Base-by-base conservation (phyloP, 139 green algal genomes). In the Tetradesmus obliquus region DNA sequence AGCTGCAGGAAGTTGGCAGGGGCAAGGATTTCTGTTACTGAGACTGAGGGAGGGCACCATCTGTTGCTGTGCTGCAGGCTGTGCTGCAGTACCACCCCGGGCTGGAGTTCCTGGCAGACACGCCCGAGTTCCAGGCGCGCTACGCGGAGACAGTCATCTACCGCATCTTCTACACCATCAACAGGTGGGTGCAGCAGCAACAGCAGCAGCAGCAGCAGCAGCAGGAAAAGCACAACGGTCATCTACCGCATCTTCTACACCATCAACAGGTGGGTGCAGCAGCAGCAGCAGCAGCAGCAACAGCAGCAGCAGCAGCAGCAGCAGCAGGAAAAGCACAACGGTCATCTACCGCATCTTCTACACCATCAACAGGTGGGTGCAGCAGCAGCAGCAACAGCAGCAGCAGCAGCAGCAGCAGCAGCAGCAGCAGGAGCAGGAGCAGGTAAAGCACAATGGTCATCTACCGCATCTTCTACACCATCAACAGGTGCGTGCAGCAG, bases 261-360 rank as follows among this genome's bases (percentile, higher is more conserved):
- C 76, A 92, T 99, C 69, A 98, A 99, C 93, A 95, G 95, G 62
- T 95, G 82, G 5, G 69, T 32, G 69, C 69, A n/a, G 69, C 13
- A 5, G 69, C 69, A n/a, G 13, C 69, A n/a, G 57, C 57, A 12
- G 57, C 57, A 12, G 57, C 84, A 62, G 7, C 22, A 82, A n/a
- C n/a, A n/a, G n/a, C n/a, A n/a, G n/a, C n/a, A n/a, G n/a, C n/a
- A n/a, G n/a, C n/a, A n/a, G n/a, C n/a, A n/a, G n/a, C 74, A 54
- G 74, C 22, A 15, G 19, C 8, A 82, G 74, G 53, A 3, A 62
- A 62, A 62, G n/a, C n/a, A n/a, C 71, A 79, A 99, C 98, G 17
- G 98, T 99, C 19, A 98, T 99, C 80, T 97, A 99, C 94, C 94
- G 98, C 71, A 99, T 99, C 72, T 99, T 99, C 92, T 99, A 99